Conservation (phyloP, 2,329 filamentous ascomycete genomes). For the Leptographium wingfieldii region DNA sequence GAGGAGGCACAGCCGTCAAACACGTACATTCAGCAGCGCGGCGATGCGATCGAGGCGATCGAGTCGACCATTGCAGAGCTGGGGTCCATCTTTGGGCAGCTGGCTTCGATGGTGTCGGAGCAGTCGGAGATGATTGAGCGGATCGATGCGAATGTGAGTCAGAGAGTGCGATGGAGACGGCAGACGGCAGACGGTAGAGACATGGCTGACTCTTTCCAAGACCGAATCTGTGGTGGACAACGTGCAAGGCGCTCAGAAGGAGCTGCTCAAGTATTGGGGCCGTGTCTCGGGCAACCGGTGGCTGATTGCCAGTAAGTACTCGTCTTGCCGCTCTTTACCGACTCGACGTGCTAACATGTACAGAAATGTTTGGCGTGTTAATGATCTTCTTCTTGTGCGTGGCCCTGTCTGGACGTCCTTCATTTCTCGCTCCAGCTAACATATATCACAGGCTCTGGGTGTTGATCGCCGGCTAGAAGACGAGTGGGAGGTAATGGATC, state of each 20-base stretch:
- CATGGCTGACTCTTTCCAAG: conserved; percentile 5
- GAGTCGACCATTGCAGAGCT: conserved; percentile 90
- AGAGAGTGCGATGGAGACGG: too few species aligned
- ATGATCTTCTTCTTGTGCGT: conserved; percentile 80
- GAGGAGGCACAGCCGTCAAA: conserved; percentile 82
- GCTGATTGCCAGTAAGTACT: conserved; percentile 57
- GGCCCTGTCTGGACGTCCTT: not conserved
- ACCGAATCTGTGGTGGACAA: conserved; percentile 98
- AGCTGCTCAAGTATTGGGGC: conserved; percentile 94
- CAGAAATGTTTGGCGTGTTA: conserved; percentile 67
- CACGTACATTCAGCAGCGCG: conserved; percentile 82
- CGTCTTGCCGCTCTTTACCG: not conserved
- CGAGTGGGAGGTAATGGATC: not conserved
- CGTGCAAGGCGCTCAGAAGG: conserved; percentile 88
- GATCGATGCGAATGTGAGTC: conserved; percentile 16
- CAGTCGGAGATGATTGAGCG: conserved; percentile 80
- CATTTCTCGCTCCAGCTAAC: not conserved
- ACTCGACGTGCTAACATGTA: not conserved
- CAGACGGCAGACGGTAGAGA: not conserved
- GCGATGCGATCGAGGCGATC: conserved; percentile 92
- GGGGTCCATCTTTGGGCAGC: conserved; percentile 43
- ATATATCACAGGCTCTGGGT: conserved; percentile 45
- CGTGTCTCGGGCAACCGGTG: conserved; percentile 89
- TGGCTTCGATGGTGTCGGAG: conserved; percentile 93
- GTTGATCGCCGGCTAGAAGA: conserved; percentile 42